Base-by-base conservation (phyloP, 305 asterid species). In the Fraxinus sp. region DNA sequence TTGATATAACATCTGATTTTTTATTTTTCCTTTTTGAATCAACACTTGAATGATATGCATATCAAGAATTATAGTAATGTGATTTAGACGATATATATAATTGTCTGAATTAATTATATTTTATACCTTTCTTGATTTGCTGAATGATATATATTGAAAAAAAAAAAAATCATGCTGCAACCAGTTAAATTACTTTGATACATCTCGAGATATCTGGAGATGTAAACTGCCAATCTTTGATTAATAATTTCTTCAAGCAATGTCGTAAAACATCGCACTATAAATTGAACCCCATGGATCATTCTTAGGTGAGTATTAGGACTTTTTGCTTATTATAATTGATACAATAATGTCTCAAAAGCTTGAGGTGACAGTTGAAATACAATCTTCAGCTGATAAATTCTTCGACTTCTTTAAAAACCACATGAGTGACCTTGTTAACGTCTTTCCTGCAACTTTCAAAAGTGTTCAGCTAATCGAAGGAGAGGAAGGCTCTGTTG, bases 261-360 rank as follows among this genome's bases (percentile, higher is more conserved):
- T 46, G 57, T 46, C 14, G 49, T 9, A 46, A 13, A 46, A 46
- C n/a, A 2, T 13, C 1, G 57, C 57, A 11, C 57, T 13, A 44
- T 11, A 44, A 44, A 44, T 44, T 44, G 11, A 44, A 44, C 16
- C 57, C 13, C 18, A 46, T 2, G 5, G 57, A 46, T 46, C 57
- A 11, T 46, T 46, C 57, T 13, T 3, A 3, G 13, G 4, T 46
- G 55, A 44, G n/a, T 11, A 44, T 13, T 46, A 46, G 1, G 55
- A 10, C n/a, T 13, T 11, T 11, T 46, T 11, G n/a, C 5, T 11
- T 0, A 6, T 36, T 36, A 46, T 11, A 46, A 11, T 3, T 3
- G 24, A 55, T n/a, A 55, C 64, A n/a, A 55, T 49, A 55, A 85
- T 87, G 89, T 81, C 89, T 77, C 89, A 84, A 39, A 87, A 72